Conservation (phyloP, 805 yeast species). For the Teunomyces atbi region DNA sequence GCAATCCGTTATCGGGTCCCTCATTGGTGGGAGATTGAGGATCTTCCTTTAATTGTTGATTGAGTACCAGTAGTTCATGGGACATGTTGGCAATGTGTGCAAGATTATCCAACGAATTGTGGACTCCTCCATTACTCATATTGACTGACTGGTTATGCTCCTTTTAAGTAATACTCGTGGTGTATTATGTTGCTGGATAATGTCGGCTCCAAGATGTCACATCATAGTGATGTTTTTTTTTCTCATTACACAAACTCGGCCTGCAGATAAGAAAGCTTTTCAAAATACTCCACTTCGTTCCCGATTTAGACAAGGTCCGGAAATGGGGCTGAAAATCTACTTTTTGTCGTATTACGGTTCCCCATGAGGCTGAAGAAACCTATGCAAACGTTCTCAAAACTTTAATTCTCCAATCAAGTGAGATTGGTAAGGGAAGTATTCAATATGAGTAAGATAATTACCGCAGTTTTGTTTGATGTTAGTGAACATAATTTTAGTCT, state of each 20-base stretch:
- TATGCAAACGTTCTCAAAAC: too few species aligned
- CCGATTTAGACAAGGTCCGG: not conserved
- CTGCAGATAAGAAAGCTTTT: not conserved
- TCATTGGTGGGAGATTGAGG: conserved; percentile 7
- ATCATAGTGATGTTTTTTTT: conserved; percentile 5
- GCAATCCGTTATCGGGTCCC: not conserved
- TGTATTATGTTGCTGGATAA: not conserved
- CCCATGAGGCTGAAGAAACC: too few species aligned
- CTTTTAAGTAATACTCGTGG: not conserved
- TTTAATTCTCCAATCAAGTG: too few species aligned
- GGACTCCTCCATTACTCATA: conserved; percentile 13
- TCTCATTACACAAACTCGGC: not conserved
- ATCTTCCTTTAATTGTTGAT: conserved; percentile 21
- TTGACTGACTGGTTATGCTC: not conserved
- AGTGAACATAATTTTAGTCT: too few species aligned
- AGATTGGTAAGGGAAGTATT: too few species aligned
- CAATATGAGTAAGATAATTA: too few species aligned
- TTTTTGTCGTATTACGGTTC: too few species aligned
- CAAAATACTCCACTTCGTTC: not conserved
- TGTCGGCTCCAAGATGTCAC: not conserved
- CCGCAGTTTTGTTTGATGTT: too few species aligned
- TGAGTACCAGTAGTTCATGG: conserved; percentile 35
- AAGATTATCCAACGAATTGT: conserved; percentile 36
- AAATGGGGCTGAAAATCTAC: too few species aligned
- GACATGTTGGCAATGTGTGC: conserved; percentile 46